Evolutionary conservation across 805 yeast species (phyloP).

Genomic region (Candida pseudofarinosa): DNA sequence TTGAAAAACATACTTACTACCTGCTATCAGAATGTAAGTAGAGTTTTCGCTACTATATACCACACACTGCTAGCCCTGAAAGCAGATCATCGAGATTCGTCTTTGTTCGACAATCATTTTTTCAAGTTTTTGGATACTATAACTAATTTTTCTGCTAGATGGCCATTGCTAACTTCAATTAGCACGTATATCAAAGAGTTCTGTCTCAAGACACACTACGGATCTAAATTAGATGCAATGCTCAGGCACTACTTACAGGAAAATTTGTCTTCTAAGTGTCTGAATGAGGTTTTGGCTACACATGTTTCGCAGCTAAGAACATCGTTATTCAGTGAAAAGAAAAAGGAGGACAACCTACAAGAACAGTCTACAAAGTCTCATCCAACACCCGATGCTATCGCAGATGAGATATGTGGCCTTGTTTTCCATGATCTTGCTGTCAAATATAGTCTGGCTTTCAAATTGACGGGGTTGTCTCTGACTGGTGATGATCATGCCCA

Average conservation of each 20-base stretch:
- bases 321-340: not conserved
- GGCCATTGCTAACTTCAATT: not conserved
- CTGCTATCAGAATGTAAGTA: not conserved
- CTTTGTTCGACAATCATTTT: not conserved
- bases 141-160: not conserved
- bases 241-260: not conserved
- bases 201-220: not conserved
- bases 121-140: not conserved
- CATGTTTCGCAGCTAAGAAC: not conserved
- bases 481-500: conserved; percentile 11
- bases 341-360: not conserved
- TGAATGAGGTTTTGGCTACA: not conserved
- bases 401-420: not conserved
- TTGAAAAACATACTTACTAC: not conserved
- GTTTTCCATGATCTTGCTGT: not conserved
- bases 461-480: not conserved
- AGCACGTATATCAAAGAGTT: too few relatives aligned
- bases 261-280: not conserved
- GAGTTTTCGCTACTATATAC: not conserved
- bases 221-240: not conserved
- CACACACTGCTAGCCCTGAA: not conserved
- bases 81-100: not conserved
- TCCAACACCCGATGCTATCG: not conserved
- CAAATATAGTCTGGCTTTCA: not conserved
- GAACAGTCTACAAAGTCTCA: not conserved